These are phyloP conservation scores for Fraxinus greggii DNA, from an alignment of 305 asterid genomes.

Conservation along the genomic window DNA sequence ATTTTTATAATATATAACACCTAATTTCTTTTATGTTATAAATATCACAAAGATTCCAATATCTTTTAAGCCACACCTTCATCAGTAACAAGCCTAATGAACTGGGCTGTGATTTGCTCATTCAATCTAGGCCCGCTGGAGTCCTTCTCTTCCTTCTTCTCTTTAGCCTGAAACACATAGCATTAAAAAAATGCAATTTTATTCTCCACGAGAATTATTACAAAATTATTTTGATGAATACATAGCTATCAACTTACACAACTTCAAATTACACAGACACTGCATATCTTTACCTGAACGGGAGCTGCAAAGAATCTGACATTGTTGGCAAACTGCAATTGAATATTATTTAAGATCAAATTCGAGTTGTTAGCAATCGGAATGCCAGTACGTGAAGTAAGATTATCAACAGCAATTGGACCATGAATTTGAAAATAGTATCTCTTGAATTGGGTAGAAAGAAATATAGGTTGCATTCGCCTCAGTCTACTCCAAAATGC, in stretches of 20 bases:
- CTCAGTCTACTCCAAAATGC: constrained; percentile 58
- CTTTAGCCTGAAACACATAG: constrained; percentile 31
- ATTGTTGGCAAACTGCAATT: constrained; percentile 31
- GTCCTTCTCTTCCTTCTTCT: constrained; percentile 49
- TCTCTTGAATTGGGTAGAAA: constrained; percentile 36
- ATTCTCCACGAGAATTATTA: not conserved
- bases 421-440: constrained; percentile 30
- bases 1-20: not conserved
- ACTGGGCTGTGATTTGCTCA: constrained; percentile 53
- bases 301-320: constrained; percentile 69
- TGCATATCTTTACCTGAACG: constrained; percentile 45
- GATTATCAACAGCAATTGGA: constrained; percentile 24
- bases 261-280: not conserved
- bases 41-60: not conserved
- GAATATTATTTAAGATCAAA: constrained; percentile 25
- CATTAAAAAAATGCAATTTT: not conserved
- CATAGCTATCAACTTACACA: not conserved
- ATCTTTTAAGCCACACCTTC: constrained; percentile 46
- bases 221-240: not conserved
- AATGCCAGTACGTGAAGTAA: constrained; percentile 24
- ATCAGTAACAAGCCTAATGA: constrained; percentile 65
- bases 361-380: constrained; percentile 28
- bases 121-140: constrained; percentile 58
- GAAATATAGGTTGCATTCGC: constrained; percentile 36
- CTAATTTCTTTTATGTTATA: not conserved